These are phyloP conservation scores for Dichotomocladium elegans DNA, from an alignment of 371 early-diverging fungal species.

Conservation along the genomic window DNA sequence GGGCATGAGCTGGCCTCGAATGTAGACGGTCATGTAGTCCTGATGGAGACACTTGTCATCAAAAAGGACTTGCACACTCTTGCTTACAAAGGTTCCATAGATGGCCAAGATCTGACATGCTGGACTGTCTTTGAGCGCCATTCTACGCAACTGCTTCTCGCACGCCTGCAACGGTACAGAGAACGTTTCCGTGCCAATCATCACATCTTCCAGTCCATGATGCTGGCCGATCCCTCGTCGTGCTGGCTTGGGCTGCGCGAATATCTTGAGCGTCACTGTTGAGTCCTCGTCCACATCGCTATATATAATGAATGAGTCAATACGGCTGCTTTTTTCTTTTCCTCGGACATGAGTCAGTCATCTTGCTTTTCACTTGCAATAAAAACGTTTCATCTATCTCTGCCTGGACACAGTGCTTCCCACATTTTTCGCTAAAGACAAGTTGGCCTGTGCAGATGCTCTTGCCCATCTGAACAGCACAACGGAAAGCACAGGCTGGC, in stretches of 20 bases:
- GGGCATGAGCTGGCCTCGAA: slow-evolving; percentile 31
- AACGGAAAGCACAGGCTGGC: slow-evolving; percentile 27
- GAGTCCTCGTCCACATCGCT: slow-evolving; percentile 33
- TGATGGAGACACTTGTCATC: slow-evolving; percentile 26
- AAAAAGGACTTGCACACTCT: slow-evolving; percentile 22
- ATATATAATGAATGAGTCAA: neutral
- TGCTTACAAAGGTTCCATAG: slow-evolving; percentile 33
- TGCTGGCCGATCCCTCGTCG: neutral
- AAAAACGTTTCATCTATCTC: slow-evolving; percentile 39
- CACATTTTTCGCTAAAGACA: slow-evolving; percentile 26
- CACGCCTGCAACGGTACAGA: slow-evolving; percentile 18
- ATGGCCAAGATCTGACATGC: slow-evolving; percentile 29
- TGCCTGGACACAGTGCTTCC: slow-evolving; percentile 35
- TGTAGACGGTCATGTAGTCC: slow-evolving; percentile 40
- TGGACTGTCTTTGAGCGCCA: slow-evolving; percentile 17
- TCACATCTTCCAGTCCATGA: slow-evolving; percentile 9
- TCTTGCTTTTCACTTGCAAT: slow-evolving; percentile 21
- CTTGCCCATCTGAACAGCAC: slow-evolving; percentile 27
- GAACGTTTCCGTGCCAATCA: slow-evolving; percentile 28
- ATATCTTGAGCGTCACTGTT: slow-evolving; percentile 18
- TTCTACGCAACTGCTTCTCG: slow-evolving; percentile 31
- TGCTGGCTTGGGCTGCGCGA: slow-evolving; percentile 22
- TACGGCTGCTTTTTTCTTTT: neutral
- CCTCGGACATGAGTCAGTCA: too few species aligned
- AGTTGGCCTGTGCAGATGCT: slow-evolving; percentile 24